Conservation (phyloP, 225 moss, liverwort and hornwort genomes). For the Bryoerythrophyllum caledonicum region DNA sequence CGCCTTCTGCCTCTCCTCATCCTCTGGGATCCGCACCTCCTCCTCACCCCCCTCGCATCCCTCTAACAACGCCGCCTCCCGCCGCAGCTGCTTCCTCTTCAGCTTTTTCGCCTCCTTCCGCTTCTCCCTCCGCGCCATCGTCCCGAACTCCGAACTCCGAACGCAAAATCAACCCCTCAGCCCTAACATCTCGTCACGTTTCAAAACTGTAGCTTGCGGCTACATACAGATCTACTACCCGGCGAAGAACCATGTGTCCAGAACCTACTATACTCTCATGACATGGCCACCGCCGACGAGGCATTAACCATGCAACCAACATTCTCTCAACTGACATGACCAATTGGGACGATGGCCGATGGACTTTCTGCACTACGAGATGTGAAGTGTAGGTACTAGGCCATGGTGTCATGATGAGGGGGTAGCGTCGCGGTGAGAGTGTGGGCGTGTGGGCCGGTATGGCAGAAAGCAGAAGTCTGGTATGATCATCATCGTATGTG, state of each 20-base stretch:
- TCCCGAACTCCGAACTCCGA: background rate
- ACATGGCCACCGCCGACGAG: too few relatives aligned
- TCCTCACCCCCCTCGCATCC: constrained; percentile 29
- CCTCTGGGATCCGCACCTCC: constrained; percentile 29
- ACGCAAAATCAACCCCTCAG: background rate
- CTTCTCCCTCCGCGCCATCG: constrained; percentile 81
- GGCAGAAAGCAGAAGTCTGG: background rate
- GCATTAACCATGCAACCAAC: too few relatives aligned
- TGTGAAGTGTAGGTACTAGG: background rate
- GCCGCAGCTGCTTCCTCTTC: constrained; percentile 67
- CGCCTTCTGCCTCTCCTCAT: constrained; percentile 44
- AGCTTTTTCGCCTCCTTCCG: constrained; percentile 72
- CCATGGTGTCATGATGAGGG: too few relatives aligned
- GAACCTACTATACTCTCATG: background rate
- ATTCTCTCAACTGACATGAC: too few relatives aligned
- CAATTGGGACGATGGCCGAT: too few relatives aligned
- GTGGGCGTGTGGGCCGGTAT: background rate
- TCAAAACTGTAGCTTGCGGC: background rate
- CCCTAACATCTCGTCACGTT: background rate
- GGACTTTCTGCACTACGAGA: background rate
- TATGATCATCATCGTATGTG: constrained; percentile 2
- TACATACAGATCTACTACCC: background rate
- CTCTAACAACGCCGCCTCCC: constrained; percentile 46
- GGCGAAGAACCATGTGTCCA: constrained; percentile 12
- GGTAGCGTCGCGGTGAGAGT: constrained; percentile 2